Base-by-base conservation (phyloP, 2,329 filamentous ascomycete genomes). In the Pseudogymnoascus sp. region DNA sequence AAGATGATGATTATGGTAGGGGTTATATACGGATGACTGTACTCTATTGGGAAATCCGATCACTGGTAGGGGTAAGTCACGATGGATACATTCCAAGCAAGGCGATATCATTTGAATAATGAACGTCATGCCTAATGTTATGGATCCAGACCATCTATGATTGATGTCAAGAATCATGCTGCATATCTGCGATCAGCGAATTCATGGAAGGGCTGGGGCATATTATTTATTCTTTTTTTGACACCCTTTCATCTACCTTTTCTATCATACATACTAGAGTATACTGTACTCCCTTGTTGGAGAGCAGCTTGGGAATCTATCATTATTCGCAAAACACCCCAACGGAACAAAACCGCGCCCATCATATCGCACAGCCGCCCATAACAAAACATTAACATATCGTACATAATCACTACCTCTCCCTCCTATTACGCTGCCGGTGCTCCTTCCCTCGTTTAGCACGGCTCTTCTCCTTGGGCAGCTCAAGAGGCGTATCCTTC, bases 391-490 rank as follows among this genome's bases (percentile, higher is more conserved):
- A 54, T 32, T 32, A 9, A 54, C n/a, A 32, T 54, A 54, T 54
- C 28, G 6, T 54, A 54, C 47, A 50, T 16, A 54, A 32, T 9
- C 43, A 2, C 47, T 54, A 54, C 47, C 47, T 54, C 28, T 54
- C 47, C 6, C 47, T 54, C 11, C 28, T 32, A 54, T 32, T 54
- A 30, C 47, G 47, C n/a, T 54, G 47, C 9, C 35, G 35, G 16
- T 67, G 39, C 50, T 73, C 71, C 57, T 65, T 70, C 11, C 66
- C 68, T 60, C 64, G 84, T 72, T 82, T 86, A 35, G 78, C 78
- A 72, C 80, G 85, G 71, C 83, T 86, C 72, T 82, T 85, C 67
- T 87, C 84, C 73, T 79, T 84, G 4, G 85, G 85, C 30, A 87
- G 70, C 65, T 87, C 84, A 61, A 87, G 73, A 58, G 82, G 78